Conservation (phyloP, 768 basidiomycete genomes). For the Termitomyces sp. region DNA sequence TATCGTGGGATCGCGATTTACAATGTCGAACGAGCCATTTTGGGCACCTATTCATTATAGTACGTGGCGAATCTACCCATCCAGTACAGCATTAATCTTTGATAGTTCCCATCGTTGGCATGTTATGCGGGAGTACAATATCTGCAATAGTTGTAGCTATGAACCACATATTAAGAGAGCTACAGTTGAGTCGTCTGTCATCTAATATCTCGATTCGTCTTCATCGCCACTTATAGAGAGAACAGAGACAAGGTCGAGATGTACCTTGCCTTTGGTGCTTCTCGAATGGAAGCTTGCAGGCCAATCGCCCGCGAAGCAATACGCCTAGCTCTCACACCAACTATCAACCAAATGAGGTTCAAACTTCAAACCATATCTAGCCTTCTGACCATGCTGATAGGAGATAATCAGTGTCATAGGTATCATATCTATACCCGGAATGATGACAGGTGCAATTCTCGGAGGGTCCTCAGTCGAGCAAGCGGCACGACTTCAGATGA, state of each 20-base stretch:
- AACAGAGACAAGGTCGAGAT: constrained; percentile 84
- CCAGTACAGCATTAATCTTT: too few relatives aligned
- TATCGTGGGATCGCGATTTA: too few relatives aligned
- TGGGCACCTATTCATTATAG: too few relatives aligned
- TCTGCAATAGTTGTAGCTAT: too few relatives aligned
- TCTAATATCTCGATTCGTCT: too few relatives aligned
- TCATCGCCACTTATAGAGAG: constrained; percentile 41
- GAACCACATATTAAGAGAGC: too few relatives aligned
- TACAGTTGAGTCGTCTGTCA: too few relatives aligned
- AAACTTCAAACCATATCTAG: too few relatives aligned
- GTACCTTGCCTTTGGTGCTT: constrained; percentile 82
- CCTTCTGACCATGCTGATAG: background rate
- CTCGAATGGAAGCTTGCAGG: constrained; percentile 75
- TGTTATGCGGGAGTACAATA: too few relatives aligned
- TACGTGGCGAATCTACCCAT: too few relatives aligned
- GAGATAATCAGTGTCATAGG: constrained; percentile 58
- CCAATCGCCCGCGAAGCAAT: constrained; percentile 77
- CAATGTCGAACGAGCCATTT: too few relatives aligned
- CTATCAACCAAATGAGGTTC: constrained; percentile 83
- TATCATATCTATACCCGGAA: constrained; percentile 76
- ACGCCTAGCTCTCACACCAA: constrained; percentile 74
- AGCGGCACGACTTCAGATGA: constrained; percentile 84
- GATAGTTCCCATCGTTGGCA: too few relatives aligned
- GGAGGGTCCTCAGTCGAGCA: constrained; percentile 82
- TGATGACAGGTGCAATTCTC: constrained; percentile 91